phyloP scores from a whole-genome alignment of 1,284 basidiomycete species.

The Microbotryum saponariae region DNA sequence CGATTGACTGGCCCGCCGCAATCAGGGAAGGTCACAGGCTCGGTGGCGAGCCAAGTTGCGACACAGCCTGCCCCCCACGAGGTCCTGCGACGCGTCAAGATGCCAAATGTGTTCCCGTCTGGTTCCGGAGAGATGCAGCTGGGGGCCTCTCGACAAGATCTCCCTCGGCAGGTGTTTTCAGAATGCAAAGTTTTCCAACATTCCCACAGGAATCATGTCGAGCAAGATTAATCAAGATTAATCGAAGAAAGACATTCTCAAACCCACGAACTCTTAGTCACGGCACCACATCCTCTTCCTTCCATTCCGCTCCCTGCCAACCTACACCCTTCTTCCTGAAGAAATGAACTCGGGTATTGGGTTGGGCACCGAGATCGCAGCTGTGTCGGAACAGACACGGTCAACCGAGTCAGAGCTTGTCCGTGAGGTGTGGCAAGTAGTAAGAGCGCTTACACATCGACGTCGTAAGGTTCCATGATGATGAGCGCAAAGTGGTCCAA shows the following conservation, averaged over 20 bases:
- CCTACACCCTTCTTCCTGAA: conserved; percentile 23
- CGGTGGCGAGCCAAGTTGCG: no score
- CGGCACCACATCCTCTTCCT: conserved; percentile 36
- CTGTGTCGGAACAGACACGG: neutral
- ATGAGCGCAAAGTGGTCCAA: conserved; percentile 36
- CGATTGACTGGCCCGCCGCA: no score
- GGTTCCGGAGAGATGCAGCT: no score
- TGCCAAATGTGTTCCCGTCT: no score
- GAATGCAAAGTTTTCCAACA: no score
- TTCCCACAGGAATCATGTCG: no score
- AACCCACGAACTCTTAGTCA: conserved; percentile 8
- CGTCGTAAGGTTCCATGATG: conserved; percentile 38
- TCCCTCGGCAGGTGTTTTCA: no score
- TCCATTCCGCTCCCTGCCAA: conserved; percentile 29
- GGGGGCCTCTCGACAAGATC: no score
- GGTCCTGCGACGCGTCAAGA: no score
- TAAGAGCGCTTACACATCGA: conserved; percentile 36
- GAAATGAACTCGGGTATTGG: conserved; percentile 38
- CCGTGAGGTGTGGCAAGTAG: neutral
- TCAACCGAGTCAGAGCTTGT: neutral
- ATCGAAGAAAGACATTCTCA: neutral
- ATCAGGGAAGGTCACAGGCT: no score
- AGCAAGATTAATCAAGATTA: no score
- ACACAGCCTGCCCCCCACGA: no score
- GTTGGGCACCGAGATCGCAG: conserved; percentile 34